Evolutionary conservation across 768 basidiomycete genomes (phyloP), one percentile per base, ranked within the genome.

Genomic region (Pisolithus sp.): DNA sequence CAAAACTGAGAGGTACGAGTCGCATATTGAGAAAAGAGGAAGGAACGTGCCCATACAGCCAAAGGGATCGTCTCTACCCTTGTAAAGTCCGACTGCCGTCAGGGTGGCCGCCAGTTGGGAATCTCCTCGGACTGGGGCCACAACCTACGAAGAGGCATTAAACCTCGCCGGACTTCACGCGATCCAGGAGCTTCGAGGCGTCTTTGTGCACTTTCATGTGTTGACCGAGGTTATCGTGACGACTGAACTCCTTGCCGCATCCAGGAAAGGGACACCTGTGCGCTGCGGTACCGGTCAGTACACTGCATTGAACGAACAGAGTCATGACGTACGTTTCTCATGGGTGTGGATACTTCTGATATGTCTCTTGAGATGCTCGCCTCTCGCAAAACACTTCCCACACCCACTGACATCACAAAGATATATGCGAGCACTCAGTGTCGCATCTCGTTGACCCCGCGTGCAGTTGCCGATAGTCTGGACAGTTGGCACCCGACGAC

Each of bases 311-410:
- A 43, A 18, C 3, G 21, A 15, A 28, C 41, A 53, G 13, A 44
- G 37, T 38, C 24, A 42, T 7, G 45, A 59, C 89, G 68, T 63
- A 93, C 92, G 92, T 74, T 91, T 93, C 66, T 93, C 91, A 67
- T 93, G 80, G 21, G 92, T 93, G 69, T 94, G 92, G 49, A 94
- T 91, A 61, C 85, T 86, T 58, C 89, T 71, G 38, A 93, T 79
- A 66, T 94, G 92, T 56, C 93, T 74, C 75, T 93, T 93, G 56
- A 95, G 71, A 66, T 95, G 93, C 68, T 95, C 93, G 20, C 86
- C 86, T 28, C 93, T 77, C 34, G 85, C 83, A 68, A 95, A 94
- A 59, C 84, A 87, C 70, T 93, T 93, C 40, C 85, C 86, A 66
- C 93, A 94, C 5, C 83, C 90, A 15, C 79, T 77, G 24, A 93